A percentile compares a stretch with the other conserved stretches of the same genome.
Conservation (phyloP, 176 grass and related monocot species). For the Paspalum notatum region DNA sequence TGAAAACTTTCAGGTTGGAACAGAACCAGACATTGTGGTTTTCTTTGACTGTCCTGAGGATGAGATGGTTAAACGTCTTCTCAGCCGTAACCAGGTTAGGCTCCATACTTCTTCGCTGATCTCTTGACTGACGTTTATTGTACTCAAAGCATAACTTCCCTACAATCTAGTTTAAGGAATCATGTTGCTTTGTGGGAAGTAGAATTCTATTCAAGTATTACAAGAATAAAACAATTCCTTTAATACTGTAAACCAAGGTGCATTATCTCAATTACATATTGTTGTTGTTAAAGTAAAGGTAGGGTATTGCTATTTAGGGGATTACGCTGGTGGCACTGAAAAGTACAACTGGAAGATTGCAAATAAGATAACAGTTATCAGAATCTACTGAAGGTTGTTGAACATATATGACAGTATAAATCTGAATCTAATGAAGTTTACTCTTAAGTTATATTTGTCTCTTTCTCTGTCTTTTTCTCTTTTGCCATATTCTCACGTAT, state of each 20-base stretch:
- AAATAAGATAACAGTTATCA: neutral
- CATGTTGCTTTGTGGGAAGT: neutral
- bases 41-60: slow-evolving; percentile 91
- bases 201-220: neutral
- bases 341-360: neutral
- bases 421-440: neutral
- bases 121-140: neutral
- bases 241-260: neutral
- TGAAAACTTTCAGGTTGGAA: slow-evolving; percentile 65
- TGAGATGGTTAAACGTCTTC: slow-evolving; percentile 89
- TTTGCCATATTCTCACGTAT: slow-evolving; percentile 33
- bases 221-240: neutral
- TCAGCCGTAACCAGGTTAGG: slow-evolving; percentile 86
- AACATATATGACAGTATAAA: neutral
- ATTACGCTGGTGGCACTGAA: neutral
- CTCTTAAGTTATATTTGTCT: neutral
- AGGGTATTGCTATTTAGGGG: neutral
- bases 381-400: neutral
- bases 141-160: neutral
- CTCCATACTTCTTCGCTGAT: neutral
- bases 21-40: slow-evolving; percentile 85
- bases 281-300: neutral
- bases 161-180: neutral
- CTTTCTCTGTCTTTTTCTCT: neutral
- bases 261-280: neutral